Conservation (phyloP, 1,284 basidiomycete genomes). For the Earliella scabrosa region DNA sequence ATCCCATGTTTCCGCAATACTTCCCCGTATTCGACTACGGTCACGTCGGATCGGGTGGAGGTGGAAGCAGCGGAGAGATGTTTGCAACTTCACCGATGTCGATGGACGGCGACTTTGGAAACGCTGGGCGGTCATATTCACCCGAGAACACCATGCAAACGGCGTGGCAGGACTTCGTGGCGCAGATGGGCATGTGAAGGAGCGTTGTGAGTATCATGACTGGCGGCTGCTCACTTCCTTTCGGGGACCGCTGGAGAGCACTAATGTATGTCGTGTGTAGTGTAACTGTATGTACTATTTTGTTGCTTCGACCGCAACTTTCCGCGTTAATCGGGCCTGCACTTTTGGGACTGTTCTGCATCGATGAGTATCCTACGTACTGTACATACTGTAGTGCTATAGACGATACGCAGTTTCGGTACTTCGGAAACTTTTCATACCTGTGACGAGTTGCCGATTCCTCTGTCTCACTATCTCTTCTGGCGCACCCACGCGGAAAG, state of each 20-base stretch:
- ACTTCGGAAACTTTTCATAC: no score
- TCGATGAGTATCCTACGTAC: not conserved
- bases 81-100: conserved; percentile 31
- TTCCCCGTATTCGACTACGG: conserved; percentile 80
- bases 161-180: conserved; percentile 44
- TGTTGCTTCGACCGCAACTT: not conserved
- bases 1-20: conserved; percentile 61
- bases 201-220: not conserved
- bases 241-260: no score
- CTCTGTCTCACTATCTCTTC: no score
- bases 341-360: not conserved
- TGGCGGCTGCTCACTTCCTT: no score
- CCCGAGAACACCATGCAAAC: conserved; percentile 38
- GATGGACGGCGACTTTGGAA: conserved; percentile 28
- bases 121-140: conserved; percentile 33
- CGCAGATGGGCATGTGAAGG: conserved; percentile 38
- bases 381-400: not conserved
- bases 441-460: no score
- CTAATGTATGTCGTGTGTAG: no score
- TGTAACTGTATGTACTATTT: not conserved
- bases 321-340: not conserved
- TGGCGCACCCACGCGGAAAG: no score
- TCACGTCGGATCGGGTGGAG: conserved; percentile 31
- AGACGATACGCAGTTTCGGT: not conserved
- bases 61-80: conserved; percentile 18